Evolutionary conservation across 257 asterid species (phyloP), one percentile per base, ranked within the genome.

Genomic region (Nicotiana undulata): DNA sequence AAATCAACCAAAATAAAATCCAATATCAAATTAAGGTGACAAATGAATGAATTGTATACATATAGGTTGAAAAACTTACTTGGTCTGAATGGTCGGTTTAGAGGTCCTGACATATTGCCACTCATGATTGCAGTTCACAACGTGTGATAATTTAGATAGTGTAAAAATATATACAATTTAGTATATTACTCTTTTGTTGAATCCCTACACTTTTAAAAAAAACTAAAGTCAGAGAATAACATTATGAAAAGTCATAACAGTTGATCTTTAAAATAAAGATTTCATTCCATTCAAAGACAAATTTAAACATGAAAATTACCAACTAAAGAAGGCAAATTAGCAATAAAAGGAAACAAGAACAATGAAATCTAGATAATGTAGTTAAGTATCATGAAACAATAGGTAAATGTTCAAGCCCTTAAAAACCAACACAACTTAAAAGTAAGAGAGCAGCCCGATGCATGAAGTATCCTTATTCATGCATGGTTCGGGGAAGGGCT

Each of bases 31-130:
- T 37, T 37, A 37, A 37, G 9, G 10, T 31, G 31, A 59, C 31
- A 24, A 10, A 60, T 11, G 37, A 51, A 37, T n/a, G 31, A 20
- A 22, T 12, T 20, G 32, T 44, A 70, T 40, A 22, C 46, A 28
- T 13, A 13, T 13, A 13, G 9, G 24, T 70, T 1, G 16, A 3
- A 22, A 63, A 68, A 66, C 79, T 74, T 83, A 84, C 89, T 81
- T 79, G 85, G 85, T 80, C 85, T 84, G 81, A 79, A 16, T 3
- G 93, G 89, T 80, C 85, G 92, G 72, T 91, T 94, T 26, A 84
- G 75, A 79, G 89, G 88, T 86, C 89, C 97, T 9, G 92, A 88
- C 91, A 87, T 88, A 80, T 86, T 83, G 89, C 89, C 98, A 85
- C 90, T 88, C 88, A 83, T 88, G 82, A 82, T 78, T 78, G 87